phyloP scores from a whole-genome alignment of 2,329 filamentous ascomycete species.

The Claviceps humidiphila region DNA sequence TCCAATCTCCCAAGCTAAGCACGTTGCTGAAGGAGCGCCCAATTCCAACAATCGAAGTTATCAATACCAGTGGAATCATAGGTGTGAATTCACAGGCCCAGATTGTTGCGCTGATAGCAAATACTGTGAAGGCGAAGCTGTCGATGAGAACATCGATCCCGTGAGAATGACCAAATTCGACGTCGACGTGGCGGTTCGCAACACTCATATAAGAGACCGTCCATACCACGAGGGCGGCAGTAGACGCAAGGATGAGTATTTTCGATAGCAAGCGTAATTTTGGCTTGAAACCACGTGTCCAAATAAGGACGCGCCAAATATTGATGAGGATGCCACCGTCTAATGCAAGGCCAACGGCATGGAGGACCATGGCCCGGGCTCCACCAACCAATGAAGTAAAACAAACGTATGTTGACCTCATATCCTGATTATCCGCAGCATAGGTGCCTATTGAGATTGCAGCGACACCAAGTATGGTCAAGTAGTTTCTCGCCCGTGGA shows the following conservation, averaged over 20 bases:
- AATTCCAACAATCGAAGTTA: slow-evolving; percentile 30
- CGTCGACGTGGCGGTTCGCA: slow-evolving; percentile 9
- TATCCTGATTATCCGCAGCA: slow-evolving; percentile 23
- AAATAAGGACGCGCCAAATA: slow-evolving; percentile 37
- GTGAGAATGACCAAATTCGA: slow-evolving; percentile 30
- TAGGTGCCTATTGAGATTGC: slow-evolving; percentile 31
- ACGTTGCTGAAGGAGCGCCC: slow-evolving; percentile 23
- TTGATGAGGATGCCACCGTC: slow-evolving; percentile 35
- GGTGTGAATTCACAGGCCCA: slow-evolving; percentile 35
- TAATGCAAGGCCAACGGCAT: slow-evolving; percentile 30
- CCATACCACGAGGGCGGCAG: slow-evolving; percentile 25
- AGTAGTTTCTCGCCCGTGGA: slow-evolving; percentile 23
- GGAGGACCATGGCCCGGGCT: slow-evolving; percentile 24
- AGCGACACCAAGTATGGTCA: slow-evolving; percentile 22
- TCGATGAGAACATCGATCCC: slow-evolving; percentile 36
- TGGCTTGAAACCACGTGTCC: slow-evolving; percentile 33
- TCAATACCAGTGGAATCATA: slow-evolving; percentile 26
- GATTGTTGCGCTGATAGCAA: slow-evolving; percentile 31
- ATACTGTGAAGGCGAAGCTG: slow-evolving; percentile 29
- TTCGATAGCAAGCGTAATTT: slow-evolving; percentile 32
- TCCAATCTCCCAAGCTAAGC: slow-evolving; percentile 29
- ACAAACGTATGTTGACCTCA: slow-evolving; percentile 39
- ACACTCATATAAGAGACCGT: slow-evolving; percentile 18
- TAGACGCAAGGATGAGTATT: slow-evolving; percentile 27
- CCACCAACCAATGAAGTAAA: slow-evolving; percentile 28